Evolutionary conservation across 179 eudicot species (phyloP).

Genomic region (Amaranthus tricolor): DNA sequence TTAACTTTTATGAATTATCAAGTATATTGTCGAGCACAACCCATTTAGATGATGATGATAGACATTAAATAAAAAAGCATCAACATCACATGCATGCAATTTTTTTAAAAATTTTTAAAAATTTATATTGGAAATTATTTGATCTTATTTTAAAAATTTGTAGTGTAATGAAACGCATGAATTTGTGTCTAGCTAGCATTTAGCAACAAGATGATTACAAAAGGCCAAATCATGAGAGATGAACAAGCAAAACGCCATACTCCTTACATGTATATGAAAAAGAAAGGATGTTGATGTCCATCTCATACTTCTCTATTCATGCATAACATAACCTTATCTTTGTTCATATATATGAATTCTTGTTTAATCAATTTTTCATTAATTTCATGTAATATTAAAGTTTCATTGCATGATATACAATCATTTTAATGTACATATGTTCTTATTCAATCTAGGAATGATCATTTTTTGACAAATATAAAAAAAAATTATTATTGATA

Average conservation of each 20-base stretch:
- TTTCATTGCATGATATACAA: too few species aligned
- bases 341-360: background rate
- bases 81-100: background rate
- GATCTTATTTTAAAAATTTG: background rate
- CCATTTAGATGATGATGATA: background rate
- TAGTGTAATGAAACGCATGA: background rate
- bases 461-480: too few species aligned
- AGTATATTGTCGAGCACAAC: too few species aligned
- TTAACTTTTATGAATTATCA: too few species aligned
- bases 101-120: too few species aligned
- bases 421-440: too few species aligned
- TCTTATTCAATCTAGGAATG: too few species aligned
- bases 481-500: too few species aligned
- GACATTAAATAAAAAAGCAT: background rate
- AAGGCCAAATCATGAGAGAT: background rate
- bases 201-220: slow-evolving; percentile 3
- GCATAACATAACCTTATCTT: background rate
- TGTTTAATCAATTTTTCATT: background rate
- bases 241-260: background rate
- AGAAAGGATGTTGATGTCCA: background rate
- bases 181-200: background rate
- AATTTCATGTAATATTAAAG: too few species aligned
- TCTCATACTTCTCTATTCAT: background rate
- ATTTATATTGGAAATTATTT: too few species aligned
- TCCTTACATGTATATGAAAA: background rate